These are phyloP conservation scores for Xylaria sp. DNA, from an alignment of 2,329 filamentous ascomycete species.

Conservation along the genomic window DNA sequence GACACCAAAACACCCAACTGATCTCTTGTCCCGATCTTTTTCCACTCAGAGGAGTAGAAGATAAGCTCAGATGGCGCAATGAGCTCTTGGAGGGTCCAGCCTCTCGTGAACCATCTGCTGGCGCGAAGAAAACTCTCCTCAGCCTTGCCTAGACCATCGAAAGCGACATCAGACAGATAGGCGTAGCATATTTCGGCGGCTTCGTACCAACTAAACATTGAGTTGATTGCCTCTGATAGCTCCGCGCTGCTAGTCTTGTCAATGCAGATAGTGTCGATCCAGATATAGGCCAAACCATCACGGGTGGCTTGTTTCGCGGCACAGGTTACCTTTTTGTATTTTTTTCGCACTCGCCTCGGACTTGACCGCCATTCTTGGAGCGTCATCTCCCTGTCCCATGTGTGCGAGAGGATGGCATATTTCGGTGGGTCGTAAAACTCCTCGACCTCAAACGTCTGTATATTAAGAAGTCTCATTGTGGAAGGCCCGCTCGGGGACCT, in stretches of 20 bases:
- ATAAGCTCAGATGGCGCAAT: not conserved
- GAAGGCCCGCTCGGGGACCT: not conserved
- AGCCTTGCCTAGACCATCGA: not conserved
- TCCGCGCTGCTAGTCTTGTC: constrained; percentile 23
- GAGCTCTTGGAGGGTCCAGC: not conserved
- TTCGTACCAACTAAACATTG: constrained; percentile 18
- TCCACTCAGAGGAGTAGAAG: not conserved
- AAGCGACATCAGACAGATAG: constrained; percentile 8
- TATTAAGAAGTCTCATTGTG: not conserved
- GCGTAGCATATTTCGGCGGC: constrained; percentile 11
- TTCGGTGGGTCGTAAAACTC: not conserved
- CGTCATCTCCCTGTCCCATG: not conserved
- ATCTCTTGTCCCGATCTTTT: not conserved
- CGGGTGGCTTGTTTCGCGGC: not conserved
- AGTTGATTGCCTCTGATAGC: constrained; percentile 1
- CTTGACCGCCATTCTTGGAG: not conserved
- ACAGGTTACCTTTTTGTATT: not conserved
- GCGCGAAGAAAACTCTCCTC: too few relatives aligned
- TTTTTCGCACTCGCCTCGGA: not conserved
- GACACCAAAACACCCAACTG: not conserved
- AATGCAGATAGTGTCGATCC: constrained; percentile 27
- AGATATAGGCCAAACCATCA: constrained; percentile 6
- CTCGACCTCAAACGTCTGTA: not conserved
- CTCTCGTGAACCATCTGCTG: constrained; percentile 2
- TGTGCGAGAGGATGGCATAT: not conserved